Percentiles rank a stretch among this genome's conserved stretches.
These are phyloP conservation scores for Claviceps humidiphila DNA, from an alignment of 2,329 filamentous ascomycete genomes.

Conservation along the genomic window DNA sequence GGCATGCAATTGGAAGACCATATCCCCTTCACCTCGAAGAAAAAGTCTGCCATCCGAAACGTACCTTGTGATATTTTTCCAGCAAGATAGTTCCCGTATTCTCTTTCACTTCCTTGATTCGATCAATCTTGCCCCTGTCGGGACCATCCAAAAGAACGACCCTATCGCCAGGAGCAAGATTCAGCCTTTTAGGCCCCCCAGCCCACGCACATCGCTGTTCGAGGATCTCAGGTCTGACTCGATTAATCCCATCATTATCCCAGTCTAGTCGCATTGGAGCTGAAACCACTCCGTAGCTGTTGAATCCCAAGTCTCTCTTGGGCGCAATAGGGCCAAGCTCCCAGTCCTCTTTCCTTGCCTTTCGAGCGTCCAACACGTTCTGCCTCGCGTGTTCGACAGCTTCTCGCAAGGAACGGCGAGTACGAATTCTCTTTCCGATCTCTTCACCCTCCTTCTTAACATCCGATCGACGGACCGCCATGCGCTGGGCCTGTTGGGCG, in stretches of 20 bases:
- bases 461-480: slow-evolving; percentile 37
- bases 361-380: slow-evolving; percentile 27
- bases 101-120: slow-evolving; percentile 45
- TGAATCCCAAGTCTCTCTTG: slow-evolving; percentile 54
- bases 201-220: slow-evolving; percentile 39
- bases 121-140: slow-evolving; percentile 73
- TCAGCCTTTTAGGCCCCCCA: slow-evolving; percentile 43
- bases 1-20: background rate
- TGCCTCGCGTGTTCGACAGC: slow-evolving; percentile 20
- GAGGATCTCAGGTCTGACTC: slow-evolving; percentile 20
- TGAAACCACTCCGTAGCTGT: slow-evolving; percentile 43
- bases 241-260: slow-evolving; percentile 18
- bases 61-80: slow-evolving; percentile 50
- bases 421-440: slow-evolving; percentile 16
- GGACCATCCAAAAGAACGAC: slow-evolving; percentile 69
- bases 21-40: background rate
- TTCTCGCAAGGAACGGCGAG: slow-evolving; percentile 17
- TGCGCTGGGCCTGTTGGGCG: slow-evolving; percentile 52
- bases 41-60: slow-evolving; percentile 11
- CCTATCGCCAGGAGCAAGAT: slow-evolving; percentile 57
- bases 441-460: slow-evolving; percentile 22
- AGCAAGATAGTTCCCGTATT: slow-evolving; percentile 44
- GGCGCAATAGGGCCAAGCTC: slow-evolving; percentile 66
- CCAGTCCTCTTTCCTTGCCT: slow-evolving; percentile 61
- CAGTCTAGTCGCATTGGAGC: slow-evolving; percentile 24